Evolutionary conservation across 441 rosid species (phyloP).

Genomic region (Jatropha podagrica): DNA sequence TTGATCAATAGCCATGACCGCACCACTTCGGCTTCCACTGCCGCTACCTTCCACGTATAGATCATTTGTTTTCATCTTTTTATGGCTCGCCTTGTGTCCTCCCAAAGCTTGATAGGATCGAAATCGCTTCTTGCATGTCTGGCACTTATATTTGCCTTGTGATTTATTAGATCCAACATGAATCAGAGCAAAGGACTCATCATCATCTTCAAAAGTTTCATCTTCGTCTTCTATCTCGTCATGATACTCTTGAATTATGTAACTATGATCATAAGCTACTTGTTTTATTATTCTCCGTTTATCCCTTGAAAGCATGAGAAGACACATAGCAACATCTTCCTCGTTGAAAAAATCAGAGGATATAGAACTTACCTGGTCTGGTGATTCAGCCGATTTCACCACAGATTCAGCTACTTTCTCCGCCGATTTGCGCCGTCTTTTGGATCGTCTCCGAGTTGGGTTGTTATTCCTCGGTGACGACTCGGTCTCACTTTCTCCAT

Average conservation of each 20-base stretch:
- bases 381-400: constrained; percentile 2
- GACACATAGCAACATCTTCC: constrained; percentile 44
- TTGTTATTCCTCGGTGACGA: constrained; percentile 17
- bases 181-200: constrained; percentile 13
- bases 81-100: constrained; percentile 55
- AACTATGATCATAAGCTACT: background rate
- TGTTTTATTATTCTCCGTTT: constrained; percentile 13
- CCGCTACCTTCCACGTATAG: constrained; percentile 8
- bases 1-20: background rate
- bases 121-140: constrained; percentile 42
- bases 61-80: constrained; percentile 20
- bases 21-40: background rate
- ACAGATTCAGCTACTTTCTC: background rate
- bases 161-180: constrained; percentile 1
- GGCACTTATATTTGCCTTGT: constrained; percentile 28
- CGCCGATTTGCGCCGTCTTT: constrained; percentile 21
- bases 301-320: constrained; percentile 39
- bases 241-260: background rate
- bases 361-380: constrained; percentile 30
- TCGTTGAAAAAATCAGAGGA: constrained; percentile 23
- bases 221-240: background rate
- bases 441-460: constrained; percentile 34
- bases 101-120: constrained; percentile 55
- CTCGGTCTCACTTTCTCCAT: constrained; percentile 31
- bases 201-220: constrained; percentile 7